A percentile compares a stretch with the other conserved stretches of the same genome.
Evolutionary conservation across 495 filamentous ascomycete genomes (phyloP).

Genomic region (Aspergillus indologenus): DNA sequence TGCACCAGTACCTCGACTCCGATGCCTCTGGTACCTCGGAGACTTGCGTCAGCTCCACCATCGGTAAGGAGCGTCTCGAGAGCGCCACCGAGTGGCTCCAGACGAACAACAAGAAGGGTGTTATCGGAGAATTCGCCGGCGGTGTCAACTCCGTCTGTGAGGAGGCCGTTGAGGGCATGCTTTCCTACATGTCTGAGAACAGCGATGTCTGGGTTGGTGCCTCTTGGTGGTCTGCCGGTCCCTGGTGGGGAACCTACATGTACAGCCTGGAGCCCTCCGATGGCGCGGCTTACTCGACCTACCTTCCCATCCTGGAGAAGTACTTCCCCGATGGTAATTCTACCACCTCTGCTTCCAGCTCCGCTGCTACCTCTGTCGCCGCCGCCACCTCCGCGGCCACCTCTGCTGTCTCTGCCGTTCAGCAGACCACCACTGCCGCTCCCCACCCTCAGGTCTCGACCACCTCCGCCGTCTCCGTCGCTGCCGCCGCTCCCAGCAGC

Average conservation of each 20-base stretch:
- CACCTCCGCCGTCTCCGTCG: background rate
- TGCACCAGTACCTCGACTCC: constrained; percentile 51
- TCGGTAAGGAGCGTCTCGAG: constrained; percentile 61
- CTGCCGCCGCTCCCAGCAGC: background rate
- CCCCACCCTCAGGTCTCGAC: background rate
- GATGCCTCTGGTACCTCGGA: constrained; percentile 59
- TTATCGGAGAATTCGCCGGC: constrained; percentile 72
- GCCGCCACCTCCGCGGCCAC: background rate
- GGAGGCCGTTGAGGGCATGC: constrained; percentile 60
- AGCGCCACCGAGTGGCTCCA: constrained; percentile 68
- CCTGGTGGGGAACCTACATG: constrained; percentile 57
- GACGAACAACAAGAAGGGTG: constrained; percentile 61
- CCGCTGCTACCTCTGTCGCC: background rate
- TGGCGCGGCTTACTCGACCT: constrained; percentile 48
- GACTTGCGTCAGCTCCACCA: constrained; percentile 58
- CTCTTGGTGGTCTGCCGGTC: constrained; percentile 69
- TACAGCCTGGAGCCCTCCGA: constrained; percentile 59
- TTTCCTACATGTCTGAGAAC: constrained; percentile 57
- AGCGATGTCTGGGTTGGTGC: constrained; percentile 70
- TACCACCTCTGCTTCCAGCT: background rate
- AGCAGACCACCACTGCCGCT: background rate
- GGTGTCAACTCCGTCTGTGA: constrained; percentile 65
- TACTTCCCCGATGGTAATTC: constrained; percentile 25
- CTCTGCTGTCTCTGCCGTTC: background rate
- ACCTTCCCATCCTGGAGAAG: constrained; percentile 35